These are phyloP conservation scores for Pelargonium citronellum DNA, from an alignment of 441 rosid genomes.

Conservation along the genomic window DNA sequence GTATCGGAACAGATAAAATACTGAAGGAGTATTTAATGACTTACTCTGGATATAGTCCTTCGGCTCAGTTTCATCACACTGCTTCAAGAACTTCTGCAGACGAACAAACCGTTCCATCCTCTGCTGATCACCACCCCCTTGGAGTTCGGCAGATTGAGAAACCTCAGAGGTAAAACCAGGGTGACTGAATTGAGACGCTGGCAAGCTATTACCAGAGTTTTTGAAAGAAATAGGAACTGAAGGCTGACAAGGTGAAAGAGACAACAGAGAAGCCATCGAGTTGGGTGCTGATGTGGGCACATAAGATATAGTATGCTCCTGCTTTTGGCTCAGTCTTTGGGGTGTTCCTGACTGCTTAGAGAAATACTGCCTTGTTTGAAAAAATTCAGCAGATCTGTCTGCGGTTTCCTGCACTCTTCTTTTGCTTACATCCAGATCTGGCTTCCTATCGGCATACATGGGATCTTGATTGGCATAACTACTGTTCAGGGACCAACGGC, in stretches of 20 bases:
- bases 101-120: slow-evolving; percentile 8
- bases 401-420: slow-evolving; percentile 1
- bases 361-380: background rate
- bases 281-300: background rate
- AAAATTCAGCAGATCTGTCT: background rate
- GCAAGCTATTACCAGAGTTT: background rate
- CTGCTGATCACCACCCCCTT: slow-evolving; percentile 11
- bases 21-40: background rate
- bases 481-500: background rate
- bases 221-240: background rate
- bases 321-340: slow-evolving; percentile 3
- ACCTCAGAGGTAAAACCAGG: background rate
- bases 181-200: slow-evolving; percentile 2
- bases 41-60: slow-evolving; percentile 13
- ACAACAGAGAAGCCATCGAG: background rate
- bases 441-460: background rate
- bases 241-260: background rate
- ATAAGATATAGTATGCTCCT: background rate
- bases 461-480: background rate
- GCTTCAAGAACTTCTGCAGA: slow-evolving; percentile 11
- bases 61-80: slow-evolving; percentile 4
- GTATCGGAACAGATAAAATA: background rate
- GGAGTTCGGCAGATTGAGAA: background rate
- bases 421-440: background rate
- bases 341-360: background rate